Percentiles rank a stretch among this genome's conserved stretches.
These are phyloP conservation scores for Leccinum aurantiacum DNA, from an alignment of 768 basidiomycete genomes.

Conservation along the genomic window DNA sequence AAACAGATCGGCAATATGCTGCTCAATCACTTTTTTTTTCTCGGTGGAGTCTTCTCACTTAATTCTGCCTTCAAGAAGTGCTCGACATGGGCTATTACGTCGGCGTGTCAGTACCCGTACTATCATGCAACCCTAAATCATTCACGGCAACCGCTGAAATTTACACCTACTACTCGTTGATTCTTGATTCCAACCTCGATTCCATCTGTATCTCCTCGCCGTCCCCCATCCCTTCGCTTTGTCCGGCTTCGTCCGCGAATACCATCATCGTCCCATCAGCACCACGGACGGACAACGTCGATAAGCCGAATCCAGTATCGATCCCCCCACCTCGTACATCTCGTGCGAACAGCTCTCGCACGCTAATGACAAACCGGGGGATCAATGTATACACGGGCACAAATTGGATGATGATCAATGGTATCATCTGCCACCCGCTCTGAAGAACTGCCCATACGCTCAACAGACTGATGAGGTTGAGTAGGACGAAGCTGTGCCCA, in stretches of 20 bases:
- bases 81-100: too few species aligned
- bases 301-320: not conserved
- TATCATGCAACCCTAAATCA: too few species aligned
- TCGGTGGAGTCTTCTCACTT: too few species aligned
- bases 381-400: not conserved
- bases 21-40: too few species aligned
- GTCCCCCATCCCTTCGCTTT: not conserved
- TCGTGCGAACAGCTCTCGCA: not conserved
- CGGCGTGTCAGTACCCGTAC: too few species aligned
- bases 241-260: not conserved
- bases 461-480: not conserved
- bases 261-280: not conserved
- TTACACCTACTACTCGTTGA: too few species aligned
- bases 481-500: not conserved
- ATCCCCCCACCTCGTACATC: not conserved
- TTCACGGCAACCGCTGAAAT: too few species aligned
- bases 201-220: not conserved
- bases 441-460: not conserved
- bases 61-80: too few species aligned
- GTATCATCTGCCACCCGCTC: not conserved
- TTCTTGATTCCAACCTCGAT: not conserved
- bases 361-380: not conserved
- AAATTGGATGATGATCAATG: not conserved
- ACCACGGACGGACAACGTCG: not conserved
- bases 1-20: too few species aligned